A percentile compares a stretch with the other conserved stretches of the same genome.
phyloP scores from a whole-genome alignment of 306 rosid species.

The Senna siamea region DNA sequence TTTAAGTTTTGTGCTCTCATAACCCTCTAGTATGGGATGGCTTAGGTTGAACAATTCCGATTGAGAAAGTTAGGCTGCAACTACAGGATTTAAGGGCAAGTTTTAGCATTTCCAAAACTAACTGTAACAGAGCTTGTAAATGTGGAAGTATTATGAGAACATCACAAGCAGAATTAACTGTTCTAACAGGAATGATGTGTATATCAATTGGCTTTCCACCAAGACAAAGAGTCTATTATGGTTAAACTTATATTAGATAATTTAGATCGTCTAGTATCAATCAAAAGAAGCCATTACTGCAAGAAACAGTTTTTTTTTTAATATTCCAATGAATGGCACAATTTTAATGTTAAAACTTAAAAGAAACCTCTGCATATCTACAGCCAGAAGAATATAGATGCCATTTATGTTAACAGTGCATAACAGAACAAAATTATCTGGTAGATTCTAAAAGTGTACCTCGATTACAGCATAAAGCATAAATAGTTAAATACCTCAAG shows the following conservation, averaged over 20 bases:
- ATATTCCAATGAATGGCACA: conserved; percentile 15
- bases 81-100: not conserved
- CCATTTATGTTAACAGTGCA: conserved; percentile 17
- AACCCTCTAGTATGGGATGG: conserved; percentile 1
- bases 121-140: not conserved
- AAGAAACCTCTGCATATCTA: conserved; percentile 22
- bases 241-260: conserved; percentile 18
- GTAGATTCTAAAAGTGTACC: conserved; percentile 7
- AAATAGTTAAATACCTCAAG: conserved; percentile 14
- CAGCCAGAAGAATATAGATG: conserved; percentile 5
- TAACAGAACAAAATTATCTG: conserved; percentile 24
- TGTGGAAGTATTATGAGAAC: conserved; percentile 14
- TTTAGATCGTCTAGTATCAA: not conserved
- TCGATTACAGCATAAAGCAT: conserved; percentile 14
- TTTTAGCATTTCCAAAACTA: not conserved
- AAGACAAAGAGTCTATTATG: not conserved
- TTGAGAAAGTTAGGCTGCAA: not conserved
- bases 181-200: not conserved
- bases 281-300: conserved; percentile 15
- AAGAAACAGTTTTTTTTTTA: too few relatives aligned
- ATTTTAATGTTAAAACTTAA: conserved; percentile 4
- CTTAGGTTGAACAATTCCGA: not conserved
- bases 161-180: conserved; percentile 1
- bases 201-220: conserved; percentile 19
- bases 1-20: not conserved